Evolutionary conservation across 495 filamentous ascomycete genomes (phyloP), one percentile per base, ranked within the genome.

Genomic region (Penicillium flavigenum): DNA sequence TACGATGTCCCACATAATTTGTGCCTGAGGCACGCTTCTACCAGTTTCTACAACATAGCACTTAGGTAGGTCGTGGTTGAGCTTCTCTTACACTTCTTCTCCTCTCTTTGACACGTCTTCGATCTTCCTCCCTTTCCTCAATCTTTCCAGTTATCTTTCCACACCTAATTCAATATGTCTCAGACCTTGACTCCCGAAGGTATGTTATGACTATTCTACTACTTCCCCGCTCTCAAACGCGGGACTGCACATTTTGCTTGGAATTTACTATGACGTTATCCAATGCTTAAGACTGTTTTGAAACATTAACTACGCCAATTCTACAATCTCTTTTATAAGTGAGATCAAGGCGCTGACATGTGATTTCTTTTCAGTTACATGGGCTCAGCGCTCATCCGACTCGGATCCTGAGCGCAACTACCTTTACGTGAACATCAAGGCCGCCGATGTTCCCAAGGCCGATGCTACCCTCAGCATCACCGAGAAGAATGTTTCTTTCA

Each of bases 321-420:
- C 27, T 51, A 12, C 5, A 43, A 42, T 34, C 27, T 16, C n/a
- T 46, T 54, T n/a, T 14, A 27, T 22, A 22, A 3, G n/a, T 12
- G 10, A 22, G 24, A 27, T 47, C 16, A 22, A 47, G 10, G 20
- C 24, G 61, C 70, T 75, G 47, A 74, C 56, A 9, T 39, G 53
- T 10, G 34, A 16, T 51, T 48, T 34, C 39, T 39, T 41, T 46
- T 48, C 66, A 98, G 94, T 98, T 63, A 87, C 89, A 77, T 98
- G 94, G 94, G 93, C 94, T 31, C 94, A 98, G 79, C 93, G 94
- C 80, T 97, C 94, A 44, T 92, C 87, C 72, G 77, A 69, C 57
- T 76, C 79, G 59, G 95, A 98, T 20, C 68, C 86, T 38, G 83
- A 86, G 69, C 93, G 91, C 76, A 98, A 98, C 78, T 86, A 89